Percentiles rank a stretch among this genome's conserved stretches.
Conservation (phyloP, 1,284 basidiomycete species). For the Rhizopogon hawkerae region DNA sequence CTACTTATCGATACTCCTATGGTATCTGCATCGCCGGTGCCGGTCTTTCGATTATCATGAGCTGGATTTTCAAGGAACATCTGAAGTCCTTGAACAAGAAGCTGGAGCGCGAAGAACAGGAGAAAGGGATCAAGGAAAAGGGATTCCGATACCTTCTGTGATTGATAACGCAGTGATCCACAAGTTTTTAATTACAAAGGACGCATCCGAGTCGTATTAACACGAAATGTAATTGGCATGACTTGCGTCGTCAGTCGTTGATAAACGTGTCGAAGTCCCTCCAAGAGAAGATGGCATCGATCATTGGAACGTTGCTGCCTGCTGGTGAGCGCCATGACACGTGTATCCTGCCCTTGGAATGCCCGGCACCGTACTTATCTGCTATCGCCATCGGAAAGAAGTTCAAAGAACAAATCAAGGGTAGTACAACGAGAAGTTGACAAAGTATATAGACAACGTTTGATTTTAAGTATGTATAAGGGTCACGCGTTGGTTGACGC, state of each 20-base stretch:
- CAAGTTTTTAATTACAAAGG: not conserved
- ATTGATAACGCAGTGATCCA: slow-evolving; percentile 29
- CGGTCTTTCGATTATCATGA: slow-evolving; percentile 15
- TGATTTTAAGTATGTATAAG: too few relatives aligned
- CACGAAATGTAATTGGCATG: not conserved
- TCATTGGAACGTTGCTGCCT: not conserved
- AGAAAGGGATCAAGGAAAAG: slow-evolving; percentile 4
- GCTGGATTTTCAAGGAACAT: slow-evolving; percentile 18
- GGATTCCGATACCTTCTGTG: slow-evolving; percentile 29
- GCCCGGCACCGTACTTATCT: too few relatives aligned
- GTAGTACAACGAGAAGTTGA: too few relatives aligned
- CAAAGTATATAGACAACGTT: too few relatives aligned
- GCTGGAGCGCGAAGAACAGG: slow-evolving; percentile 10
- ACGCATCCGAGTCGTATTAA: not conserved
- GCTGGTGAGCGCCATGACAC: not conserved
- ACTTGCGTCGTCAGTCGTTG: not conserved
- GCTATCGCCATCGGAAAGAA: too few relatives aligned
- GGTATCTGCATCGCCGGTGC: slow-evolving; percentile 20
- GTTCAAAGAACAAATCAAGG: too few relatives aligned
- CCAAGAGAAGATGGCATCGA: not conserved
- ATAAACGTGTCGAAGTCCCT: not conserved
- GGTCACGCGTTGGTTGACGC: slow-evolving; percentile 1
- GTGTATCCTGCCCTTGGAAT: too few relatives aligned
- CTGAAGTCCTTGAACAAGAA: slow-evolving; percentile 15
- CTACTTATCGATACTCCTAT: slow-evolving; percentile 22